A percentile compares a stretch with the other conserved stretches of the same genome.
Conservation (phyloP, 345 rosid species). For the Dipteronia dyeriana region DNA sequence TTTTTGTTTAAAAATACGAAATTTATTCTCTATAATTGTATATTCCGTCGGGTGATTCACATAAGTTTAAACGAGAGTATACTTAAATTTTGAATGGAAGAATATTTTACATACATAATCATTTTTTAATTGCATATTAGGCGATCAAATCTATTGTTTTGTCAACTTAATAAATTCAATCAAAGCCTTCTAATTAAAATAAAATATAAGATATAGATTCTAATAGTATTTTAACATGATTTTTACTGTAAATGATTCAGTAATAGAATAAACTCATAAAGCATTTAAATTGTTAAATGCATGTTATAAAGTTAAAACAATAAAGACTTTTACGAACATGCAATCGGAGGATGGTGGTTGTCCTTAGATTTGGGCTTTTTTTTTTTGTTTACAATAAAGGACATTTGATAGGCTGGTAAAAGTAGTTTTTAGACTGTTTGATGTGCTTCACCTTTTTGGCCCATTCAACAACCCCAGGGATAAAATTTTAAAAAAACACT, state of each 20-base stretch:
- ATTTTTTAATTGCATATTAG: background rate
- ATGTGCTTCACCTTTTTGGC: background rate
- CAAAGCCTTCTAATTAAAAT: background rate
- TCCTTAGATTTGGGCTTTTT: background rate
- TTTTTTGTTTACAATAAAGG: background rate
- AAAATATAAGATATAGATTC: background rate
- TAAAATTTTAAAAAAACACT: no score
- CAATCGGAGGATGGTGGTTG: background rate
- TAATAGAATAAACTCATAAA: background rate
- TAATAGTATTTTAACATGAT: background rate
- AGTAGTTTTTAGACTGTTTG: conserved; percentile 3
- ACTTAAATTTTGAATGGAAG: background rate
- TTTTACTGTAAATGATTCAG: background rate
- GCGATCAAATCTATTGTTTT: background rate
- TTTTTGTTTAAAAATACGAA: background rate
- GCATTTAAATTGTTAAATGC: background rate
- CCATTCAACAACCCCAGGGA: background rate
- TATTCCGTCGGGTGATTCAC: background rate
- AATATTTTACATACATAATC: background rate
- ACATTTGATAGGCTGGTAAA: background rate
- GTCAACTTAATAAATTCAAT: background rate
- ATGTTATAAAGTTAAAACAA: background rate
- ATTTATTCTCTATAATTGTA: no score
- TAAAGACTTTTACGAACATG: background rate
- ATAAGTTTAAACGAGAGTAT: background rate